Evolutionary conservation across 1,139 yeast species (phyloP), one percentile per base, ranked within the genome.

Genomic region (Kodamaea anthophila): DNA sequence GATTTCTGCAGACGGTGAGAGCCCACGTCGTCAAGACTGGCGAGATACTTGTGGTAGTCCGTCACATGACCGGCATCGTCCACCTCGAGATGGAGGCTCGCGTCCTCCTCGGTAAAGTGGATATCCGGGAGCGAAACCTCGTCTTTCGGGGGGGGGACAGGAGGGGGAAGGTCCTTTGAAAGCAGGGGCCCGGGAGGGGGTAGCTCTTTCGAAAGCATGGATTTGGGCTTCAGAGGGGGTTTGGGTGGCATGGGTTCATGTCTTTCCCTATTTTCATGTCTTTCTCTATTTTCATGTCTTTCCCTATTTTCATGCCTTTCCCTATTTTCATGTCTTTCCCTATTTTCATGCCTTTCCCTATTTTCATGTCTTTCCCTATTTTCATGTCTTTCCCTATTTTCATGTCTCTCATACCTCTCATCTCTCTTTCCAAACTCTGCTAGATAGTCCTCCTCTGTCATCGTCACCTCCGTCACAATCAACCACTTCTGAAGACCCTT

Each of bases 401-500:
- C 18, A 16, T 9, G 9, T n/a, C 18, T 16, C 18, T 16, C 9
- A 16, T 16, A 16, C 18, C 18, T 16, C 18, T 16, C 18, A 9
- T 16, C 18, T 13, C 15, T 5, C 14, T 14, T 11, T 16, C 16
- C 26, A 12, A 16, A 13, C 16, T 24, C 26, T 24, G 42, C 39
- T 15, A 60, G 35, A 36, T 65, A 65, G 9, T 58, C 60, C 30
- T 71, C 70, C 4, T 74, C 45, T 21, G 59, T 53, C 30, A 76
- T 58, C 26, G 74, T 70, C 38, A 71, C 72, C 46, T 85, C 95
- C 38, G 87, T 84, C 6, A 85, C 68, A 9, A 84, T 74, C 15
- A 84, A 71, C 94, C 94, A 85, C 49, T 85, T 82, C 44, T 83
- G 83, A 40, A 82, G 82, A 1, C 87, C 88, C 51, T 76, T 78